Evolutionary conservation across 805 yeast species (phyloP).

Genomic region (Starmerella gropengiesseri): DNA sequence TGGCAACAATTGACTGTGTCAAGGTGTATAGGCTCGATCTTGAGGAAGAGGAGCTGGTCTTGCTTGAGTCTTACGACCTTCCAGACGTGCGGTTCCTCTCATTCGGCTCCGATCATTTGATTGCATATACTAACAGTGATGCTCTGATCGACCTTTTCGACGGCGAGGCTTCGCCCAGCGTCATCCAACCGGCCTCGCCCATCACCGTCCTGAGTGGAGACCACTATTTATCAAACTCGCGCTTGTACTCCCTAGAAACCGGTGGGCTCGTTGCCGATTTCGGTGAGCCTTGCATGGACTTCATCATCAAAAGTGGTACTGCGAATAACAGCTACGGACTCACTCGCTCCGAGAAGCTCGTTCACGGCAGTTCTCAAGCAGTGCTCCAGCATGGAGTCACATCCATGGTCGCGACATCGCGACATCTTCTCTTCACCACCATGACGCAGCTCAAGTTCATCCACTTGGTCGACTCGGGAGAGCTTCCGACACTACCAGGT

Average conservation of each 20-base stretch:
- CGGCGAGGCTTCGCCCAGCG: not conserved
- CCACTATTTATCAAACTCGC: conserved; percentile 8
- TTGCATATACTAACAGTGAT: not conserved
- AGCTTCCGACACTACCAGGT: conserved; percentile 15
- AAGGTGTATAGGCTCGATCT: conserved; percentile 1
- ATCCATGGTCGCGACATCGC: conserved; percentile 58
- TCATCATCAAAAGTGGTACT: conserved; percentile 19
- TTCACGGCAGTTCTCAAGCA: conserved; percentile 29
- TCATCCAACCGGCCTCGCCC: conserved; percentile 1
- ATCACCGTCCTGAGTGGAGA: conserved; percentile 10
- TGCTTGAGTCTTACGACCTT: not conserved
- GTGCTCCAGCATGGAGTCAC: conserved; percentile 55
- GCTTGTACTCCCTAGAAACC: conserved; percentile 1
- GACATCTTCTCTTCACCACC: conserved; percentile 67
- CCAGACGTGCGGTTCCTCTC: not conserved
- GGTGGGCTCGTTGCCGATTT: conserved; percentile 32
- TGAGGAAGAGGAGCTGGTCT: conserved; percentile 6
- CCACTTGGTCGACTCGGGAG: conserved; percentile 42
- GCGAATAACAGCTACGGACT: conserved; percentile 52
- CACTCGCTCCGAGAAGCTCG: conserved; percentile 59
- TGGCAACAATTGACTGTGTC: conserved; percentile 31
- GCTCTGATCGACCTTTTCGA: not conserved
- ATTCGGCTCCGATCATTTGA: not conserved
- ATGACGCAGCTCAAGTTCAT: conserved; percentile 73
- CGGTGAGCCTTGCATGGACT: conserved; percentile 56